Conservation (phyloP, 306 rosid species). For the Corylus americana region DNA sequence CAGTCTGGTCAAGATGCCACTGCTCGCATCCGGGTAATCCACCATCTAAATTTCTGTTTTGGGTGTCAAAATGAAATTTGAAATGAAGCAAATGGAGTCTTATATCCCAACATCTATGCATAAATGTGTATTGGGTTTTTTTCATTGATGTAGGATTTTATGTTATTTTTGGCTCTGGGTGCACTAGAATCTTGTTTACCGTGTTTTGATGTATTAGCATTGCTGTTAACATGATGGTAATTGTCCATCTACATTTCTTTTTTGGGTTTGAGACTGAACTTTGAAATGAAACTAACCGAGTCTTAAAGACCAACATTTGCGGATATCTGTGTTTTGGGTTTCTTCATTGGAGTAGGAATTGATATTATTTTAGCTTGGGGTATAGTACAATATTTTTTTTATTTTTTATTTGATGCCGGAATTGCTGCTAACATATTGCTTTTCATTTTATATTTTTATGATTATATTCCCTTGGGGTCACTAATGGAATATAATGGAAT, state of each 20-base stretch:
- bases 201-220: neutral
- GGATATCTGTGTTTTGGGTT: too few relatives aligned
- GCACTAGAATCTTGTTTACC: neutral
- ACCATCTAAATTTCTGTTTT: neutral
- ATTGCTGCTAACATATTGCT: neutral
- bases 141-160: neutral
- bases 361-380: too few relatives aligned
- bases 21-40: slow-evolving; percentile 87
- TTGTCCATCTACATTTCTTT: too few relatives aligned
- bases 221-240: neutral
- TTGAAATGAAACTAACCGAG: too few relatives aligned
- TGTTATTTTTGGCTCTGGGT: slow-evolving; percentile 1
- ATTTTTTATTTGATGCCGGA: too few relatives aligned
- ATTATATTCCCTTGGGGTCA: neutral
- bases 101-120: neutral
- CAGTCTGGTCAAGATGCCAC: slow-evolving; percentile 98
- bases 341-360: too few relatives aligned
- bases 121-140: neutral
- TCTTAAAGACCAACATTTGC: too few relatives aligned
- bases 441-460: too few relatives aligned
- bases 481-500: neutral
- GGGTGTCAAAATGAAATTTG: neutral
- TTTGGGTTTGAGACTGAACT: too few relatives aligned
- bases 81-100: neutral
- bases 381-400: too few relatives aligned